Evolutionary conservation across 495 filamentous ascomycete species (phyloP), one percentile per base, ranked within the genome.

Genomic region (Mycothermus thermophilus): DNA sequence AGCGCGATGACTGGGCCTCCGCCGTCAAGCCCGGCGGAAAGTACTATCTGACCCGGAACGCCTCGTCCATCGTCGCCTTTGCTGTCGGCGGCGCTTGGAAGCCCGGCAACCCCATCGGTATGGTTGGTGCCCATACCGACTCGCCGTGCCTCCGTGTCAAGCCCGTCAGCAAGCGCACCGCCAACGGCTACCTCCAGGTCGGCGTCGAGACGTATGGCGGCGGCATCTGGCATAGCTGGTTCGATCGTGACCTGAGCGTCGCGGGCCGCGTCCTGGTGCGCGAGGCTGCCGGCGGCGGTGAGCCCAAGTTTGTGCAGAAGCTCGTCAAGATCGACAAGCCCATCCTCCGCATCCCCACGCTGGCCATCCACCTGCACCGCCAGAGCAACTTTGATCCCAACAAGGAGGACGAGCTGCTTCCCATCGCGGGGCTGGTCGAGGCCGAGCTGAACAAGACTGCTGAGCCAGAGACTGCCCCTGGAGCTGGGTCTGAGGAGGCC

Each of bases 121-220:
- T 96, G 80, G 74, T 99, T 40, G 90, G 90, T 47, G 86, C 90
- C 30, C 90, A 99, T 60, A 96, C 90, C 15, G 90, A 99, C 57
- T 96, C 88, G 4, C 83, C 83, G 0, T 82, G 80, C 32, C 67
- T 96, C 30, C 77, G 90, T 30, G 60, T 99, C 45, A 99, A 99
- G 62, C 90, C 90, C 3, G 74, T 90, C 21, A 93, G 84, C 60
- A 93, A 86, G 64, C 90, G 87, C 59, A 59, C 54, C 40, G 57
- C 56, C 33, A 81, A 82, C 42, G 86, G 88, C n/a, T 99, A 86
- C 59, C 52, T 95, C 30, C 90, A 99, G 58, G 80, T 96, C 27
- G 90, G 86, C 32, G 86, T 94, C 30, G 90, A 99, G 64, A 87
- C 83, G 8, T 99, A 99, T 51, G 90, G 92, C 40, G 85, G 86